These are phyloP conservation scores for Tetracentron sinense DNA, from an alignment of 164 flowering plant species.

Conservation along the genomic window DNA sequence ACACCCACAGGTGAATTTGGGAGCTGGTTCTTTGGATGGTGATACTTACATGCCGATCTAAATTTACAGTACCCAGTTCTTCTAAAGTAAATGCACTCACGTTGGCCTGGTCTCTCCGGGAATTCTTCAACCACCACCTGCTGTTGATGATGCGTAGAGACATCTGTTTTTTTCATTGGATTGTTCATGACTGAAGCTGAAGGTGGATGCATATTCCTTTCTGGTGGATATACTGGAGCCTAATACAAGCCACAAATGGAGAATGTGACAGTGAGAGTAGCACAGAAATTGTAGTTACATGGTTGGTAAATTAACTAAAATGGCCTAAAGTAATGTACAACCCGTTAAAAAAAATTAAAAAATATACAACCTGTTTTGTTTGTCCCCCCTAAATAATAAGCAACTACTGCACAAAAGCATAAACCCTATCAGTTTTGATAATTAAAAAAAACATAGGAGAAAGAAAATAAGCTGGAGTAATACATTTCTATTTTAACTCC, in stretches of 20 bases:
- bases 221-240: constrained; percentile 52
- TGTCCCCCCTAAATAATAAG: not conserved
- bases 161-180: constrained; percentile 25
- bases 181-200: constrained; percentile 37
- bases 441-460: no score
- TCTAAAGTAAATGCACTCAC: constrained; percentile 72
- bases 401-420: not conserved
- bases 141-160: constrained; percentile 33
- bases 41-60: constrained; percentile 70
- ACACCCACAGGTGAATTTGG: constrained; percentile 30
- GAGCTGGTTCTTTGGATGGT: constrained; percentile 69
- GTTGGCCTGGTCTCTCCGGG: constrained; percentile 90
- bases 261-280: no score
- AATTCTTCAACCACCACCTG: constrained; percentile 52
- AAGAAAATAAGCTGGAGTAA: no score
- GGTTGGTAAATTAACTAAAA: no score
- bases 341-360: no score
- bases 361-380: no score
- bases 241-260: constrained; percentile 28
- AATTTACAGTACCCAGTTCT: constrained; percentile 89
- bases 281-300: no score
- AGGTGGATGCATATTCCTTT: constrained; percentile 38
- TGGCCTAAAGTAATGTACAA: no score
- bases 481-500: no score
- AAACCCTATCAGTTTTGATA: no score